Conservation (phyloP, 2,329 filamentous ascomycete species). For the Paradendryphiella salina region DNA sequence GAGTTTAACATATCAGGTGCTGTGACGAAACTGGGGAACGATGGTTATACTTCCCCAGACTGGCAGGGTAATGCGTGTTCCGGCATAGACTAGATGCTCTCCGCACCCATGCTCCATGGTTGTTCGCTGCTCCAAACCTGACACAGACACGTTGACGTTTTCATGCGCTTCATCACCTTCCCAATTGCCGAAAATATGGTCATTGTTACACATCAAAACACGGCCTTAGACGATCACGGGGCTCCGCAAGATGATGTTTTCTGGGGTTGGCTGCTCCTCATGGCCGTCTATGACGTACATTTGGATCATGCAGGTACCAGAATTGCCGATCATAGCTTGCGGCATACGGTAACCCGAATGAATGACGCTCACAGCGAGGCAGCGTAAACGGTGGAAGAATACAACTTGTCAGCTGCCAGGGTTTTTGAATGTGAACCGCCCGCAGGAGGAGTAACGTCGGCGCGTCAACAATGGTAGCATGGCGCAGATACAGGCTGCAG, state of each 20-base stretch:
- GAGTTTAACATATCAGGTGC: conserved; percentile 9
- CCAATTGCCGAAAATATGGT: background rate
- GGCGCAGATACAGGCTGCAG: background rate
- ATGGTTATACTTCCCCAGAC: conserved; percentile 13
- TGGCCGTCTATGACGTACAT: conserved; percentile 9
- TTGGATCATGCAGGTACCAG: conserved; percentile 15
- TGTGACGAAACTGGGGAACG: conserved; percentile 3
- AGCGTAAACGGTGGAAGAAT: conserved; percentile 6
- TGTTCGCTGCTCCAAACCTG: conserved; percentile 3
- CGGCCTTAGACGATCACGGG: background rate
- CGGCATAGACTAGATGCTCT: background rate
- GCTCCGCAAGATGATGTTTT: conserved; percentile 7
- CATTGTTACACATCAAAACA: conserved; percentile 2
- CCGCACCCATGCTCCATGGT: conserved; percentile 6
- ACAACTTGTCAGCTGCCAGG: conserved; percentile 2
- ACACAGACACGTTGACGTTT: background rate
- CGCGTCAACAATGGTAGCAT: background rate
- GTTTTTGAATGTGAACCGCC: background rate
- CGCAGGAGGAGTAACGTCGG: background rate
- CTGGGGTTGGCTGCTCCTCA: conserved; percentile 5
- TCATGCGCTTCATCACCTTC: background rate
- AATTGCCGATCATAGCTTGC: conserved; percentile 10
- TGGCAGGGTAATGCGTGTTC: background rate
- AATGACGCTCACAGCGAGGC: background rate
- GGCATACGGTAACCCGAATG: conserved; percentile 9